Base-by-base conservation (phyloP, 2,329 filamentous ascomycete genomes). In the Mycosphaerella sp. region DNA sequence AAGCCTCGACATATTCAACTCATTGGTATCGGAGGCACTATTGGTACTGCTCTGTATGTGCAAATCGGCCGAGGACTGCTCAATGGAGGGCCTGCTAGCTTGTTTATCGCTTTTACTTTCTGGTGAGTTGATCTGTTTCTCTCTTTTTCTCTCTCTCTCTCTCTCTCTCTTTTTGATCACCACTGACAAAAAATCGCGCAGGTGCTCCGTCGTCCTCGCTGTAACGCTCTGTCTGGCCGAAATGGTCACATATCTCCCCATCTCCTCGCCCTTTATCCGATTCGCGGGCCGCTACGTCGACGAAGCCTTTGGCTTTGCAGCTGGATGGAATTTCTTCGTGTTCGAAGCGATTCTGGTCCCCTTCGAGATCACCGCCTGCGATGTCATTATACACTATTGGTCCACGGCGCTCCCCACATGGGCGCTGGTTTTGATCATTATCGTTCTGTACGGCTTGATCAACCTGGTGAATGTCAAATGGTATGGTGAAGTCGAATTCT, bases 401-500 rank as follows among this genome's bases (percentile, higher is more conserved):
- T 59, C 57, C 3, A 52, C 57, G 34, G 50, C 53, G 4, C 48
- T 64, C 2, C 81, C 80, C 0, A 75, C 78, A 0, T 80, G 76
- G 2, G 82, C 72, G 10, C 77, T 85, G 44, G 84, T 86, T 47
- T 75, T 79, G 27, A 79, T 83, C 36, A 73, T 79, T 6, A 71
- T 83, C 16, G 68, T 80, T 0, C 68, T 77, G 36, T 81, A 81
- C 63, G 79, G 71, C 34, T 16, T 74, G 4, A 74, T 90, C 70
- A 91, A 91, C 60, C 60, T 89, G 41, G 75, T 90, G 54, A 84
- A 83, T 0, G 85, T 89, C 14, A 76, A 84, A 57, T 87, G 78
- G 75, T 89, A 87, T 52, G 86, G 86, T 40, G 85, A 89, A 68
- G 79, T 82, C 0, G 87, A 93, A 65, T 93, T 94, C 63, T 79